Conservation (phyloP, 768 basidiomycete genomes). For the Crepidotus variabilis region DNA sequence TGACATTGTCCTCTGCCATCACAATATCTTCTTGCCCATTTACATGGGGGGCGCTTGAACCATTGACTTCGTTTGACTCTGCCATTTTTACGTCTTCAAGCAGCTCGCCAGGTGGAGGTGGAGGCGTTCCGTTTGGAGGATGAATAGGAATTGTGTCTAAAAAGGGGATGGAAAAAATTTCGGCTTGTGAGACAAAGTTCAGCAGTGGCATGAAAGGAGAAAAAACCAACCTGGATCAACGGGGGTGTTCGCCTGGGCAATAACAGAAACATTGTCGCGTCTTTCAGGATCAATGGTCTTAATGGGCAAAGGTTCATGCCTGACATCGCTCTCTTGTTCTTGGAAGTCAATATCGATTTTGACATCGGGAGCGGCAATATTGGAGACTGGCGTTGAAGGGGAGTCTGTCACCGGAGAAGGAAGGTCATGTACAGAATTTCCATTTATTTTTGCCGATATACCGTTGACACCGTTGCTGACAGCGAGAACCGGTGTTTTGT, state of each 20-base stretch:
- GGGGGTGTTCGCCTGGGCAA: slow-evolving; percentile 40
- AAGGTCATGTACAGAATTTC: slow-evolving; percentile 26
- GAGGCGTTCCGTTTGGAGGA: slow-evolving; percentile 42
- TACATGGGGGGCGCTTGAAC: slow-evolving; percentile 15
- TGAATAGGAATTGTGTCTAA: slow-evolving; percentile 41
- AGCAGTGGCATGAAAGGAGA: slow-evolving; percentile 16
- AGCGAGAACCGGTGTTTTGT: slow-evolving; percentile 23
- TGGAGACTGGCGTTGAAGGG: slow-evolving; percentile 59
- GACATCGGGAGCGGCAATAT: slow-evolving; percentile 42
- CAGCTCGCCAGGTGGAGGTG: slow-evolving; percentile 36
- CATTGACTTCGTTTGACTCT: slow-evolving; percentile 27
- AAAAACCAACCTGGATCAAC: slow-evolving; percentile 48
- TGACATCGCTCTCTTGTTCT: slow-evolving; percentile 66
- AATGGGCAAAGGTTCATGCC: slow-evolving; percentile 53
- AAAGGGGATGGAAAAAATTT: slow-evolving; percentile 14
- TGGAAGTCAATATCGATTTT: slow-evolving; percentile 62
- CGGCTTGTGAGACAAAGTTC: slow-evolving; percentile 12
- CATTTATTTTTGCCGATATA: slow-evolving; percentile 27
- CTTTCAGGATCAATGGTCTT: slow-evolving; percentile 37
- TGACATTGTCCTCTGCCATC: slow-evolving; percentile 36
- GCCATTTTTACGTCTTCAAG: slow-evolving; percentile 57
- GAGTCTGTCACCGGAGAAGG: slow-evolving; percentile 46
- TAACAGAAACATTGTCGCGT: slow-evolving; percentile 38
- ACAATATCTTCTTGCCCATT: slow-evolving; percentile 34
- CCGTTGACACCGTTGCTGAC: slow-evolving; percentile 39